Evolutionary conservation across 306 rosid species (phyloP).

Genomic region (Quercus bicolor): DNA sequence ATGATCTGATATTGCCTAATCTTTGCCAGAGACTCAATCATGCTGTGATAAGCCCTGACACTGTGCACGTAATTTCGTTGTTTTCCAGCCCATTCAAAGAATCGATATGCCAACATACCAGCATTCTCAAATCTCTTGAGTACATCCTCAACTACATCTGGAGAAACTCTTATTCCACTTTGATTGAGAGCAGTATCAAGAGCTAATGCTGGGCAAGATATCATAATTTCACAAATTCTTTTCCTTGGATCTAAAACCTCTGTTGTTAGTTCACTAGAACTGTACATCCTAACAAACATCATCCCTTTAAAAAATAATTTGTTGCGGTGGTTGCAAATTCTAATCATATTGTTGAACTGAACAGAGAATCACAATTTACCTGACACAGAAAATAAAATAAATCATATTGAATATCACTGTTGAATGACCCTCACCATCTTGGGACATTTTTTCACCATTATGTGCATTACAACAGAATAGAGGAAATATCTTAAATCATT

Average conservation of each 20-base stretch:
- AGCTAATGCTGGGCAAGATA: slow-evolving; percentile 44
- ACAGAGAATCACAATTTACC: slow-evolving; percentile 10
- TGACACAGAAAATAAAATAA: background rate
- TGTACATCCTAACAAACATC: slow-evolving; percentile 25
- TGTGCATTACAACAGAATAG: background rate
- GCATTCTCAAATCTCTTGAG: slow-evolving; percentile 73
- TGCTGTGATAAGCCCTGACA: slow-evolving; percentile 65
- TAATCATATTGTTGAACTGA: slow-evolving; percentile 31
- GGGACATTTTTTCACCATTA: background rate
- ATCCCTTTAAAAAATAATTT: slow-evolving; percentile 11
- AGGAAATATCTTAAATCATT: background rate
- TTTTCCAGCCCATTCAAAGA: slow-evolving; percentile 76
- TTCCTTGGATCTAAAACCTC: slow-evolving; percentile 47
- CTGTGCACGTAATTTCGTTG: slow-evolving; percentile 55
- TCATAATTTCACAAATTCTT: slow-evolving; percentile 54
- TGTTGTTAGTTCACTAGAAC: slow-evolving; percentile 28
- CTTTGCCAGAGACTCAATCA: slow-evolving; percentile 73
- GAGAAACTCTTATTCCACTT: slow-evolving; percentile 59
- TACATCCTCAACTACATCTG: slow-evolving; percentile 63
- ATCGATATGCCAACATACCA: slow-evolving; percentile 71
- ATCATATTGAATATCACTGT: background rate
- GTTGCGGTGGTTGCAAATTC: slow-evolving; percentile 9
- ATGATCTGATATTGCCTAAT: slow-evolving; percentile 77
- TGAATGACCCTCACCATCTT: background rate
- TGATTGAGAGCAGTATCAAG: slow-evolving; percentile 79